phyloP scores from a whole-genome alignment of 345 rosid genomes.

The Hevea brasiliensis region DNA sequence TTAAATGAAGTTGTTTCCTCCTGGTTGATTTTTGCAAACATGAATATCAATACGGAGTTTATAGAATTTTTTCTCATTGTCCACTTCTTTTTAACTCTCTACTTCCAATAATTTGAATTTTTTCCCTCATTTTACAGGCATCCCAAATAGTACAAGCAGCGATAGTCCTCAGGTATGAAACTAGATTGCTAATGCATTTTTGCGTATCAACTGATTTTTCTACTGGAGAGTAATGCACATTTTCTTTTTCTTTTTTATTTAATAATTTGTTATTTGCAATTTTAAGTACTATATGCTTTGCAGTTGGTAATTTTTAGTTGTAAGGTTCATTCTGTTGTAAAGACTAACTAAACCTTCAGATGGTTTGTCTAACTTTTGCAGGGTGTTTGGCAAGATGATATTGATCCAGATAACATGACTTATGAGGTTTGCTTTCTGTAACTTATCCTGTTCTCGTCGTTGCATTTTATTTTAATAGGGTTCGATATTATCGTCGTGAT shows the following conservation, averaged over 20 bases:
- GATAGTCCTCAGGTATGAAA: conserved; percentile 46
- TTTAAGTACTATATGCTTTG: not conserved
- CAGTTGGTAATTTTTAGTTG: not conserved
- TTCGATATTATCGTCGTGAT: not conserved
- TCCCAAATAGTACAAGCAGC: conserved; percentile 39
- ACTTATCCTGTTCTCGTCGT: conserved; percentile 9
- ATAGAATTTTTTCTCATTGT: not conserved
- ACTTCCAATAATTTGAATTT: not conserved
- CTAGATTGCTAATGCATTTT: conserved; percentile 16
- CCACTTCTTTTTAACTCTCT: not conserved
- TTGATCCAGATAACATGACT: conserved; percentile 72
- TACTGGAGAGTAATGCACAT: conserved; percentile 2
- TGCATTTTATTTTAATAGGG: not conserved
- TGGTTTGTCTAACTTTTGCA: conserved; percentile 27
- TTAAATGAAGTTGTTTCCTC: conserved; percentile 1
- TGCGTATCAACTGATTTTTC: not conserved
- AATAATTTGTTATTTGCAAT: not conserved
- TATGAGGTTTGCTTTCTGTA: conserved; percentile 53
- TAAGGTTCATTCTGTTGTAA: conserved; percentile 3
- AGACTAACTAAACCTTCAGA: conserved; percentile 10
- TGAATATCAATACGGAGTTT: too few species aligned
- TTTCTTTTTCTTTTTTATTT: not conserved
- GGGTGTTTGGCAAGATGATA: conserved; percentile 60
- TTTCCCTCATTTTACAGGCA: conserved; percentile 39
- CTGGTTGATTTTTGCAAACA: not conserved